phyloP scores from a whole-genome alignment of 1,139 yeast species.

The Lodderomyces elongisporus region DNA sequence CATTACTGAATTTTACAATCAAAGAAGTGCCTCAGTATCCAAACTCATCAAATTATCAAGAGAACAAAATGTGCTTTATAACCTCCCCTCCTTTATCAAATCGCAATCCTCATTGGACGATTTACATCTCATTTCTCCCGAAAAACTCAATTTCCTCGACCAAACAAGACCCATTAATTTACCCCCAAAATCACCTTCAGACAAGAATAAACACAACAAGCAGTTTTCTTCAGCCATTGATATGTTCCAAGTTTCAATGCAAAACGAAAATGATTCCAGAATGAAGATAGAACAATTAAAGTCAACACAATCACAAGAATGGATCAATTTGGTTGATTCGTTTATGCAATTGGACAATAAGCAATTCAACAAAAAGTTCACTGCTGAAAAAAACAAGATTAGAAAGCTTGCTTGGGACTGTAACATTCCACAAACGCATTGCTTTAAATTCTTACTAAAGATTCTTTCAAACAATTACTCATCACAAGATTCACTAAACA shows the following conservation, averaged over 20 bases:
- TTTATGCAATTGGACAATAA: slow-evolving; percentile 16
- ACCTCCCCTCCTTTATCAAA: slow-evolving; percentile 36
- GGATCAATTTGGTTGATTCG: slow-evolving; percentile 22
- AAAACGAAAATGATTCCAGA: slow-evolving; percentile 19
- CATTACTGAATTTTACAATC: slow-evolving; percentile 34
- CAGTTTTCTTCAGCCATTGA: slow-evolving; percentile 34
- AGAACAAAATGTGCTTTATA: slow-evolving; percentile 32
- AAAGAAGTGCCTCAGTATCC: slow-evolving; percentile 33
- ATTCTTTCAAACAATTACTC: slow-evolving; percentile 18
- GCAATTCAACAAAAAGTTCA: slow-evolving; percentile 24
- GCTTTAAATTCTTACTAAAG: slow-evolving; percentile 25
- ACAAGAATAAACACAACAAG: slow-evolving; percentile 35
- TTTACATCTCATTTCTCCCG: slow-evolving; percentile 36
- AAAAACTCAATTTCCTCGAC: slow-evolving; percentile 35
- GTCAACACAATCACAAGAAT: slow-evolving; percentile 21
- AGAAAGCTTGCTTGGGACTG: slow-evolving; percentile 40
- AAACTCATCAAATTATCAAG: slow-evolving; percentile 29
- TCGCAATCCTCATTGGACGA: slow-evolving; percentile 43
- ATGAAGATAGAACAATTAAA: slow-evolving; percentile 17
- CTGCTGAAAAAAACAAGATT: slow-evolving; percentile 26
- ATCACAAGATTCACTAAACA: slow-evolving; percentile 15
- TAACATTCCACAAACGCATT: slow-evolving; percentile 22
- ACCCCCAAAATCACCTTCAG: slow-evolving; percentile 37
- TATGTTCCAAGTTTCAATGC: slow-evolving; percentile 26
- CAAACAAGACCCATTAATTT: slow-evolving; percentile 44